Percentiles rank a stretch among this genome's conserved stretches.
Conservation (phyloP, 805 yeast genomes). For the Wickerhamiella sergipiensis region DNA sequence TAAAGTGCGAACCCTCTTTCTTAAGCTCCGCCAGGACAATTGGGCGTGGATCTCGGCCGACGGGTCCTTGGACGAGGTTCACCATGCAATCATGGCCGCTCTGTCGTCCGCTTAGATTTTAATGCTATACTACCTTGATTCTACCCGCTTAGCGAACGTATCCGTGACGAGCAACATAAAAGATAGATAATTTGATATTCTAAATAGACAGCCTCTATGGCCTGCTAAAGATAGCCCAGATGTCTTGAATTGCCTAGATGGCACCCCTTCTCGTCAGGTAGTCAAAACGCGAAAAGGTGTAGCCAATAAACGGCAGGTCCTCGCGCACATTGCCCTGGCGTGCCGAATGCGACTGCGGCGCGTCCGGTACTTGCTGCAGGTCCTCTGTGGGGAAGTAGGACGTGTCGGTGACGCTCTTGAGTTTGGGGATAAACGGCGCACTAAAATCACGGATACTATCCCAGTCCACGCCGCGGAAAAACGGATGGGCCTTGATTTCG, state of each 20-base stretch:
- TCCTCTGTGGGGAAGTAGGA: slow-evolving; percentile 97
- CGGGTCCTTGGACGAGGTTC: slow-evolving; percentile 44
- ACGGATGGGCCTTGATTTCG: slow-evolving; percentile 81
- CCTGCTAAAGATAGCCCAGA: too few relatives aligned
- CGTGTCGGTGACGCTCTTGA: slow-evolving; percentile 87
- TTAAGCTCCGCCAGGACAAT: slow-evolving; percentile 21
- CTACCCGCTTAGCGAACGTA: too few relatives aligned
- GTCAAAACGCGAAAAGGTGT: slow-evolving; percentile 90
- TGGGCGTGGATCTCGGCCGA: slow-evolving; percentile 49
- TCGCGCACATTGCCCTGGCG: slow-evolving; percentile 45
- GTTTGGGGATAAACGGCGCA: slow-evolving; percentile 88
- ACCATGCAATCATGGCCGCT: slow-evolving; percentile 30
- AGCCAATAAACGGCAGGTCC: slow-evolving; percentile 93
- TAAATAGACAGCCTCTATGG: too few relatives aligned
- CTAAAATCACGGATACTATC: slow-evolving; percentile 71
- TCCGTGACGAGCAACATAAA: too few relatives aligned
- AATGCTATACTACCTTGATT: too few relatives aligned
- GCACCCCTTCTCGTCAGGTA: slow-evolving; percentile 48
- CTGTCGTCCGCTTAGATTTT: neutral
- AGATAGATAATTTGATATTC: neutral
- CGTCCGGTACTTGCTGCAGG: slow-evolving; percentile 84
- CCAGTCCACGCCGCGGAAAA: slow-evolving; percentile 95
- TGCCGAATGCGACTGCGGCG: slow-evolving; percentile 43
- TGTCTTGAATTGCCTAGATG: too few relatives aligned
- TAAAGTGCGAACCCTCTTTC: slow-evolving; percentile 51